Conservation (phyloP, 2,329 filamentous ascomycete genomes). For the Cladophialophora carrionii region DNA sequence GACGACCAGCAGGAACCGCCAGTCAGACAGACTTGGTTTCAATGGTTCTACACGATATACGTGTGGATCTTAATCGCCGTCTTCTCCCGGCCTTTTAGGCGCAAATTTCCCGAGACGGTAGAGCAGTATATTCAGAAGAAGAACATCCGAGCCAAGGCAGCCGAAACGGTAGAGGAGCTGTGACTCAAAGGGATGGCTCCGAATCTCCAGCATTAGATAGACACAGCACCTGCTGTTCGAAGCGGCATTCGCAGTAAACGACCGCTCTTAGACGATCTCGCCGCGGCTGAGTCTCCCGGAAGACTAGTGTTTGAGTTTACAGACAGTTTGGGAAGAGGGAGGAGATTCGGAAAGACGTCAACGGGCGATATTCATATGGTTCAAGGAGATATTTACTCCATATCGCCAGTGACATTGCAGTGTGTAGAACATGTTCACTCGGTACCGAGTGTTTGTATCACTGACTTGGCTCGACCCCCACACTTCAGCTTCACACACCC, state of each 20-base stretch:
- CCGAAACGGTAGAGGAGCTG: conserved; percentile 11
- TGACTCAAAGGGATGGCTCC: not conserved
- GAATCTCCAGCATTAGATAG: not conserved
- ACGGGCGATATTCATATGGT: too few relatives aligned
- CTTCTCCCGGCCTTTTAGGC: conserved; percentile 30
- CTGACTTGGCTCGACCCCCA: not conserved
- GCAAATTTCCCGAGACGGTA: conserved; percentile 35
- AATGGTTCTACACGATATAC: conserved; percentile 35
- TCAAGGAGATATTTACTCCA: too few relatives aligned
- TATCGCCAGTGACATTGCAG: too few relatives aligned
- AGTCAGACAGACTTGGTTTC: conserved; percentile 27
- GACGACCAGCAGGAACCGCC: conserved; percentile 25
- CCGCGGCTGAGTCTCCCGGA: not conserved
- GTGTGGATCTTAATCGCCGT: conserved; percentile 33
- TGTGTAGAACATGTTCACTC: not conserved
- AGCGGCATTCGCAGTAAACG: not conserved
- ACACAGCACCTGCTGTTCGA: not conserved
- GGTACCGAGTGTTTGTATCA: too few relatives aligned
- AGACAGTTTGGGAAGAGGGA: too few relatives aligned
- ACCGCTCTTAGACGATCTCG: not conserved
- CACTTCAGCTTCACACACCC: not conserved
- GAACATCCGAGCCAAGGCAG: conserved; percentile 20
- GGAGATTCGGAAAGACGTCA: too few relatives aligned
- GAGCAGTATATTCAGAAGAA: conserved; percentile 28
- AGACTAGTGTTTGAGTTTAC: not conserved